Percentiles rank a stretch among this genome's conserved stretches.
phyloP scores from a whole-genome alignment of 106 monocot genomes.

The Dendrobium huoshanense region DNA sequence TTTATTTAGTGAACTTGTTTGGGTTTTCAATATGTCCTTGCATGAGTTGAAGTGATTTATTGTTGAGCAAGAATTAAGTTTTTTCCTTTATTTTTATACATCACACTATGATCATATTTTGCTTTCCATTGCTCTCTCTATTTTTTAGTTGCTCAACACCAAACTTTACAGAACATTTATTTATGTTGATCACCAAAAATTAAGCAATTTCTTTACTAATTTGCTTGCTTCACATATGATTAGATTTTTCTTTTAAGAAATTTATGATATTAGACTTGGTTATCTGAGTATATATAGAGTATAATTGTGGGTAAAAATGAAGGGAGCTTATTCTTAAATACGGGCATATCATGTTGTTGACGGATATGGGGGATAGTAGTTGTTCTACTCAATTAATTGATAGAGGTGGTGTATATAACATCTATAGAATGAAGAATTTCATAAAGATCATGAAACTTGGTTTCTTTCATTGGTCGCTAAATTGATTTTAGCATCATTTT shows the following conservation, averaged over 20 bases:
- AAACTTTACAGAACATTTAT: not conserved
- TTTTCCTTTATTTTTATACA: not conserved
- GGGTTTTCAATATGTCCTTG: too few relatives aligned
- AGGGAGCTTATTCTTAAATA: not conserved
- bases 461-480: too few relatives aligned
- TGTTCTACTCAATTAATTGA: constrained; percentile 57
- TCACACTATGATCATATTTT: not conserved
- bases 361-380: constrained; percentile 49
- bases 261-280: not conserved
- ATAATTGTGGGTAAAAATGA: not conserved
- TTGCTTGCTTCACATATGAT: not conserved
- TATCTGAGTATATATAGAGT: not conserved
- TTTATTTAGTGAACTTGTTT: too few relatives aligned
- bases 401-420: constrained; percentile 55
- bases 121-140: not conserved
- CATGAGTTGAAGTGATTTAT: too few relatives aligned
- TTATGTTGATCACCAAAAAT: not conserved
- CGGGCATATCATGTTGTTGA: not conserved
- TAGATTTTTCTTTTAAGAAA: not conserved
- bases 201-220: not conserved
- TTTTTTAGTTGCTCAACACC: not conserved
- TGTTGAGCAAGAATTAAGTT: too few relatives aligned
- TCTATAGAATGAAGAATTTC: constrained; percentile 34
- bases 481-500: too few relatives aligned
- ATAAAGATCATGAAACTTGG: constrained; percentile 37